These are phyloP conservation scores for Mycena epipterygia DNA, from an alignment of 768 basidiomycete species.

Conservation along the genomic window DNA sequence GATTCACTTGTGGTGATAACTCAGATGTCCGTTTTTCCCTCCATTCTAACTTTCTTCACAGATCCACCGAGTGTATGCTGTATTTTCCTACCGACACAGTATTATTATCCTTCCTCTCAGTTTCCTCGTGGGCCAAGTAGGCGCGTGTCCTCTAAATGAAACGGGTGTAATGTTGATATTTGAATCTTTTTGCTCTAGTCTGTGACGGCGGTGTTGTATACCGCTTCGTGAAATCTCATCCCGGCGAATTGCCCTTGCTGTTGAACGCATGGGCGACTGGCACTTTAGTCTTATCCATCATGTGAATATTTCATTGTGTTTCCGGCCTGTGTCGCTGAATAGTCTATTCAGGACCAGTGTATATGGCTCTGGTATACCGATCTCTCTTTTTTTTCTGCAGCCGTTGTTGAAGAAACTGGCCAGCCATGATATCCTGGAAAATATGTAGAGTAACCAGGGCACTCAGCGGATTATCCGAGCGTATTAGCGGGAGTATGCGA, in stretches of 20 bases:
- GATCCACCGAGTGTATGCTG: constrained; percentile 17
- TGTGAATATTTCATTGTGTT: background rate
- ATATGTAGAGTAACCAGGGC: background rate
- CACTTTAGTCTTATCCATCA: background rate
- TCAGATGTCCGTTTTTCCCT: background rate
- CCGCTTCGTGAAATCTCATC: background rate
- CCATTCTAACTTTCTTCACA: background rate
- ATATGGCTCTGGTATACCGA: constrained; percentile 11
- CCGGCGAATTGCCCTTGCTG: background rate
- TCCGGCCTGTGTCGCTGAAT: background rate
- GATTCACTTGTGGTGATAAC: constrained; percentile 7
- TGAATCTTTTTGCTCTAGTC: background rate
- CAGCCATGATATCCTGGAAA: constrained; percentile 12
- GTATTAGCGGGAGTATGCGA: background rate
- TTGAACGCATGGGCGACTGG: constrained; percentile 9
- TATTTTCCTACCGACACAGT: background rate
- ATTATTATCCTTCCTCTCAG: background rate
- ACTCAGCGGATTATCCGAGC: background rate
- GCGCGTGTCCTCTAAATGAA: background rate
- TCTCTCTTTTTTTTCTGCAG: background rate
- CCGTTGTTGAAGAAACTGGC: background rate
- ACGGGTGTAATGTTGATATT: background rate
- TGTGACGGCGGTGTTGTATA: background rate
- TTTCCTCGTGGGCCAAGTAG: background rate
- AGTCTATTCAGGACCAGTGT: background rate